Conservation (phyloP, 805 yeast species). For the Kluyveromyces wickerhamii region DNA sequence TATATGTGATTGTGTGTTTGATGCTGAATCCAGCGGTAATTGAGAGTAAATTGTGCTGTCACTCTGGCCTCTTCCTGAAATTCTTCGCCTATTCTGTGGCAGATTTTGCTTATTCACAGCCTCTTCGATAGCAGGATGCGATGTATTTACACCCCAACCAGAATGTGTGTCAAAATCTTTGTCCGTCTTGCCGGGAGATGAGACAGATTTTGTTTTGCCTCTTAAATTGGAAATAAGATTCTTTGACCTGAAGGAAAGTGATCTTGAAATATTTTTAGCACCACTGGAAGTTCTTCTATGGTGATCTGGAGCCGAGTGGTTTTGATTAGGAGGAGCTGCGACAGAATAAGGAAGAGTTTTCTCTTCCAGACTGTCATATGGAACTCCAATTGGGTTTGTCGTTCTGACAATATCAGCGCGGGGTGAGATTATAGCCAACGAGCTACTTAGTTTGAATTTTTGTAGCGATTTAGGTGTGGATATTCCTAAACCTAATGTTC, state of each 20-base stretch:
- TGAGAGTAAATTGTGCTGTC: slow-evolving; percentile 19
- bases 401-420: neutral
- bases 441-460: slow-evolving; percentile 2
- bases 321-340: neutral
- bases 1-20: slow-evolving; percentile 9
- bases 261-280: slow-evolving; percentile 22
- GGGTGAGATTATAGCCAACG: neutral
- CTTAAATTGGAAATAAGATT: slow-evolving; percentile 21
- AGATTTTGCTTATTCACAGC: neutral
- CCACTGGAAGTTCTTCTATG: slow-evolving; percentile 11
- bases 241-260: slow-evolving; percentile 29
- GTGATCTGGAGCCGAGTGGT: slow-evolving; percentile 4
- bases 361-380: slow-evolving; percentile 1
- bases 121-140: slow-evolving; percentile 2
- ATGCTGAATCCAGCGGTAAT: neutral
- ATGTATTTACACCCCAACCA: slow-evolving; percentile 29
- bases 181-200: slow-evolving; percentile 3
- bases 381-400: neutral
- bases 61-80: slow-evolving; percentile 21
- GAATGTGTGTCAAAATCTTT: slow-evolving; percentile 24
- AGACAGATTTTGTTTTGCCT: slow-evolving; percentile 11
- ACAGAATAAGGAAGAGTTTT: no score
- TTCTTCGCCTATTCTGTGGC: slow-evolving; percentile 5
- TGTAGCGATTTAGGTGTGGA: slow-evolving; percentile 1
- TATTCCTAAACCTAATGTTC: slow-evolving; percentile 7